phyloP scores from a whole-genome alignment of 2,329 filamentous ascomycete genomes.

The Aspergillus oerlinghausenensis region DNA sequence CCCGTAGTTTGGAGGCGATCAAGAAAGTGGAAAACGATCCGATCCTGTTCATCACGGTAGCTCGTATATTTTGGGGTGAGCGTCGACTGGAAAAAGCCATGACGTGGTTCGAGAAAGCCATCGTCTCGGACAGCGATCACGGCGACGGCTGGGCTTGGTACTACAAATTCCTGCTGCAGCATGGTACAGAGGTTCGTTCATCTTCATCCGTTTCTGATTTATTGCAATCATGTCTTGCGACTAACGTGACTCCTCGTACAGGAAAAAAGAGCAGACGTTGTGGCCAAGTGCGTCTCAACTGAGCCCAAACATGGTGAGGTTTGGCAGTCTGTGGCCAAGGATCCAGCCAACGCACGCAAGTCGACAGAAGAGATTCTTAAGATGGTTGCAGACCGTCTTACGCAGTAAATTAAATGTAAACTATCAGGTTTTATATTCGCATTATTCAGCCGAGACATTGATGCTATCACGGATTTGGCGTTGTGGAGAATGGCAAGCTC shows the following conservation, averaged over 20 bases:
- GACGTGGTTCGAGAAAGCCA: slow-evolving; percentile 95
- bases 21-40: slow-evolving; percentile 95
- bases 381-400: slow-evolving; percentile 58
- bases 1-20: slow-evolving; percentile 86
- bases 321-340: slow-evolving; percentile 83
- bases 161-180: slow-evolving; percentile 84
- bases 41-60: slow-evolving; percentile 82
- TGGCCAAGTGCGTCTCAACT: slow-evolving; percentile 72
- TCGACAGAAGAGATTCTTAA: slow-evolving; percentile 76
- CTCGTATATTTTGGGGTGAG: slow-evolving; percentile 94
- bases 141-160: slow-evolving; percentile 99
- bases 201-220: background rate
- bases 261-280: slow-evolving; percentile 82
- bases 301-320: slow-evolving; percentile 90
- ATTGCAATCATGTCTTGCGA: background rate
- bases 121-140: slow-evolving; percentile 77
- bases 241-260: slow-evolving; percentile 17
- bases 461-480: slow-evolving; percentile 1
- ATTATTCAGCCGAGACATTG: background rate
- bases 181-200: slow-evolving; percentile 68
- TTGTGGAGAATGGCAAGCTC: background rate
- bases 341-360: slow-evolving; percentile 73
- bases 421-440: background rate
- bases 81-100: slow-evolving; percentile 87
- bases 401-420: slow-evolving; percentile 5